Base-by-base conservation (phyloP, 83 land plant genomes). In the Diphasiastrum complanatum region DNA sequence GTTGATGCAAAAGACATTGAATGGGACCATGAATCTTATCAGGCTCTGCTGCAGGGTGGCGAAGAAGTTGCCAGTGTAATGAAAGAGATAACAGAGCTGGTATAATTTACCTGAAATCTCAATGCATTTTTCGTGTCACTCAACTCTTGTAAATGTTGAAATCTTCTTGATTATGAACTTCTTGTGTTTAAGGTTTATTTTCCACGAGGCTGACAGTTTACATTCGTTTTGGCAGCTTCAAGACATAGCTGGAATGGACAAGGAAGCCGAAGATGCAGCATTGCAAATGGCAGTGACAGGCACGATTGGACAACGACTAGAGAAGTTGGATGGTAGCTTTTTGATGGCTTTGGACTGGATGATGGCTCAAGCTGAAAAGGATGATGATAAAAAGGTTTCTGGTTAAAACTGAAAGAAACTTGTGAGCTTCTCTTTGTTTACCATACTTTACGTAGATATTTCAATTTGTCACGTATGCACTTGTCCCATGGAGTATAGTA, bases 301-400 rank as follows among this genome's bases (percentile, higher is more conserved):
- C 11, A 87, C 83, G 2, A 80, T 93, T 22, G 95, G 90, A 31
- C 83, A 84, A 72, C 80, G 88, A 67, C 82, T 93, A 24, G 99
- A 93, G 27, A 68, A 78, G 65, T 82, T 93, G 75, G 99, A 93
- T 63, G 61, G 82, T 8, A 89, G 96, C 45, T 93, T 93, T 70
- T 78, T 93, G 73, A 81, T 83, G 82, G 99, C 99, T 36, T 62
- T 93, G 4, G 99, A 93, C 65, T 93, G 76, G 71, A 93, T 93
- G 99, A 80, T 89, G 30, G 68, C 71, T 55, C 61, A 75, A 36
- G 85, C 92, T 36, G 84, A 78, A 32, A 69, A 76, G 51, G 91
- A 89, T 33, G 41, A 72, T 19, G 86, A 85, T 73, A 85, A 83
- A 20, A 63, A 88, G 91, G 99, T 83, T 34, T 19, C 29, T 47